Percentiles rank a stretch among this genome's conserved stretches.
Conservation (phyloP, 2,329 filamentous ascomycete species). For the Curvularia hawaiiensis region DNA sequence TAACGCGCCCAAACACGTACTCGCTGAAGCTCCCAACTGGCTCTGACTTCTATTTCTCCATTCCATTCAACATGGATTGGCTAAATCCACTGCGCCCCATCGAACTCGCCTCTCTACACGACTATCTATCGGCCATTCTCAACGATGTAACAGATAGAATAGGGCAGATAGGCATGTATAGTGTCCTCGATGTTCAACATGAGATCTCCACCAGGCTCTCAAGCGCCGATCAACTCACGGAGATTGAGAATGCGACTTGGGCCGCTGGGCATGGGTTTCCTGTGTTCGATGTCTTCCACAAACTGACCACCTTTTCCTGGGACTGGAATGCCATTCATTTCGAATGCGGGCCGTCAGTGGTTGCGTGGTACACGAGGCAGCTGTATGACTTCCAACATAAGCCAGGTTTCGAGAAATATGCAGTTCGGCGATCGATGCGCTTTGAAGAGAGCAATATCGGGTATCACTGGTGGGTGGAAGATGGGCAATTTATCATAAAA, state of each 20-base stretch:
- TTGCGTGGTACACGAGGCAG: neutral
- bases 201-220: neutral
- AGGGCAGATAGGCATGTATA: neutral
- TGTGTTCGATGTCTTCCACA: neutral
- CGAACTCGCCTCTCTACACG: neutral
- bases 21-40: neutral
- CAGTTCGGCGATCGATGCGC: neutral
- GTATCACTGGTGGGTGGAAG: neutral
- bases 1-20: constrained; percentile 3
- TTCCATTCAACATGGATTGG: neutral
- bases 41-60: constrained; percentile 3
- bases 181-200: neutral
- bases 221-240: neutral
- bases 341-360: neutral
- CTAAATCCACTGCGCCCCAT: neutral
- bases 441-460: neutral
- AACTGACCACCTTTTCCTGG: neutral
- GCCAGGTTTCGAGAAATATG: neutral
- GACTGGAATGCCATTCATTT: neutral
- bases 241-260: constrained; percentile 3
- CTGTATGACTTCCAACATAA: neutral
- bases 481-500: neutral
- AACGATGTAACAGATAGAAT: neutral
- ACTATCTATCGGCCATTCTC: neutral
- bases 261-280: constrained; percentile 2